These are phyloP conservation scores for Cucurbita argyrosperma DNA, from an alignment of 306 rosid genomes.

Conservation along the genomic window DNA sequence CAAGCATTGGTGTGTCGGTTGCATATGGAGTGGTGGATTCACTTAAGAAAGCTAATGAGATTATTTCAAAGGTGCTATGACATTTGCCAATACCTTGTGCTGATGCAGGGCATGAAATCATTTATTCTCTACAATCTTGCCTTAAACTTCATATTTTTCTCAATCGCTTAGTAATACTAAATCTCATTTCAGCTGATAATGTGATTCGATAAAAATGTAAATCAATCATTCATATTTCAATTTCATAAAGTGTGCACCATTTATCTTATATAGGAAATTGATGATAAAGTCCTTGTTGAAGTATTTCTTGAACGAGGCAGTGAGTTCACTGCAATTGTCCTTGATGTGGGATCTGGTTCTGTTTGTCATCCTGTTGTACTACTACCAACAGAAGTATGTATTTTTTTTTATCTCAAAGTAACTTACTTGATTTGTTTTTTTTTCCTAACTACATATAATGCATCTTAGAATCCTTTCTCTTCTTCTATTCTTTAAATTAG, in stretches of 20 bases:
- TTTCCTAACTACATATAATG: not conserved
- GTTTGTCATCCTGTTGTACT: conserved; percentile 67
- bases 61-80: conserved; percentile 52
- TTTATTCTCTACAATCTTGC: not conserved
- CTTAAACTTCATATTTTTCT: not conserved
- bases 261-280: conserved; percentile 56
- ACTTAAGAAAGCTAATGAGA: conserved; percentile 47
- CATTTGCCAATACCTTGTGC: conserved; percentile 3
- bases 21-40: conserved; percentile 84
- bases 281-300: conserved; percentile 69
- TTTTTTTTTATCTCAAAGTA: not conserved
- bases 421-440: conserved; percentile 4
- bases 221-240: not conserved
- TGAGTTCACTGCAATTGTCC: conserved; percentile 91
- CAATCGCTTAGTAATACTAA: not conserved
- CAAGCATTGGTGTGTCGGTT: conserved; percentile 85
- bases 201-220: not conserved
- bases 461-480: conserved; percentile 11
- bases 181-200: not conserved
- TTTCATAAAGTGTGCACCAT: conserved; percentile 9
- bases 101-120: not conserved
- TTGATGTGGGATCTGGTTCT: conserved; percentile 73
- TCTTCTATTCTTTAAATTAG: conserved; percentile 22
- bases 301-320: conserved; percentile 87
- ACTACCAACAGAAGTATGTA: conserved; percentile 74